Base-by-base conservation (phyloP, 1,284 basidiomycete genomes). In the Leccinum pachyderme region DNA sequence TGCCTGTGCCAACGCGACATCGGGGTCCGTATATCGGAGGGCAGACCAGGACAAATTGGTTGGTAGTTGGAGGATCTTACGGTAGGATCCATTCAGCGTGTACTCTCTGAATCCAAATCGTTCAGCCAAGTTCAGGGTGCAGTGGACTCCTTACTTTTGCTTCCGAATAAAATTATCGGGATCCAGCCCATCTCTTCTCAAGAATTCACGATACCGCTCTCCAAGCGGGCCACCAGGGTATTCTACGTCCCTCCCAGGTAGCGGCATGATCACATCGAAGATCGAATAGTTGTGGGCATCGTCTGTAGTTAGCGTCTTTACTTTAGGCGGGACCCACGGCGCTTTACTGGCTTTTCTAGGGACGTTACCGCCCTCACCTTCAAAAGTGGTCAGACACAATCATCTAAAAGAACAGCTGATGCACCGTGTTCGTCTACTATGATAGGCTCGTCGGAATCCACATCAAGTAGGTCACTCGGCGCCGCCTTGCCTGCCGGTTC, bases 241-340 rank as follows among this genome's bases (percentile, higher is more conserved):
- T 39, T 89, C 86, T 28, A 98, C 91, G 66, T 96, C 91, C 64
- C 87, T 92, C 5, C 97, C 97, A 25, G 96, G 93, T 31, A 98
- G 76, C 5, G 97, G 96, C 84, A 99, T 92, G 58, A 98, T 84
- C 37, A 99, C 90, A 71, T 99, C 95, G 66, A 93, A 92, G 56
- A 99, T 92, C 4, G 86, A 83, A 72, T 94, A 91, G 50, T 88
- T 81, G 59, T 82, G 76, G 37, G 92, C 70, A 65, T 98, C 92
- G 13, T 81, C 86, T 59, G 83, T 82, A 0, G 84, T 85, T 49
- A 99, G 74, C 4, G 83, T 82, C 72, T 91, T 94, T 59, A 95
- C 85, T 27, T 81, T 83, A 41, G 82, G 82, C 24, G 85, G 69
- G 52, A 81, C 75, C 77, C 83, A 90, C 15, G 62, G 58, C 76